Base-by-base conservation (phyloP, 306 rosid genomes). In the Cucumis hystrix region DNA sequence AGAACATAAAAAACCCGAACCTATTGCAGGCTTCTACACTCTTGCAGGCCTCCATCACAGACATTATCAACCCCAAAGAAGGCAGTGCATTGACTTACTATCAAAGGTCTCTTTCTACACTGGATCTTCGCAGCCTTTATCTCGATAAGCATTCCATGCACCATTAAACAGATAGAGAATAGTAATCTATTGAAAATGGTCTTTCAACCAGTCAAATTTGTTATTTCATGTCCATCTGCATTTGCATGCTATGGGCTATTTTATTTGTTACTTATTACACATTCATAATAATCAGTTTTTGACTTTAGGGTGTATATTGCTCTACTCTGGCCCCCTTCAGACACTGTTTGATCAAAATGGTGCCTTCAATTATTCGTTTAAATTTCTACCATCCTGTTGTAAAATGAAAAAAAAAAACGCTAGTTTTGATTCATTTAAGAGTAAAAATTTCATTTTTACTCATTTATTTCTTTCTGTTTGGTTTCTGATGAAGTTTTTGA, bases 21-120 rank as follows among this genome's bases (percentile, higher is more conserved):
- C 92, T 87, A 79, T 85, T 85, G 37, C 92, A 87, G 21, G 90
- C 97, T 72, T 86, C 95, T 39, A 12, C 89, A 13, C 92, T 87
- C 79, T 83, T 85, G 21, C 92, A 87, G 33, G 90, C 97, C 75
- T 86, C 95, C 54, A 77, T 87, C 33, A 86, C 71, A 51, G 96
- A 89, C 70, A 81, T 87, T 23, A 81, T 82, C 79, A 85, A 81
- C 77, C 87, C 77, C 62, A 88, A 77, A 13, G 89, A 85, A 80
- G 92, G 84, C 73, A 82, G 58, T 30, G 84, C 83, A 6, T 49
- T 81, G 33, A 66, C 84, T 79, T 87, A 80, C 35, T 62, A 68
- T 60, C 87, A 85, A 21, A 83, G 86, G 77, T 88, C 97, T 43
- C 76, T 86, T 74, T 91, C 96, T 16, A 72, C 83, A 0, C 56